Percentiles rank a stretch among this genome's conserved stretches.
Evolutionary conservation across 139 green algal genomes (phyloP).

Genomic region (Pleodorina starrii): DNA sequence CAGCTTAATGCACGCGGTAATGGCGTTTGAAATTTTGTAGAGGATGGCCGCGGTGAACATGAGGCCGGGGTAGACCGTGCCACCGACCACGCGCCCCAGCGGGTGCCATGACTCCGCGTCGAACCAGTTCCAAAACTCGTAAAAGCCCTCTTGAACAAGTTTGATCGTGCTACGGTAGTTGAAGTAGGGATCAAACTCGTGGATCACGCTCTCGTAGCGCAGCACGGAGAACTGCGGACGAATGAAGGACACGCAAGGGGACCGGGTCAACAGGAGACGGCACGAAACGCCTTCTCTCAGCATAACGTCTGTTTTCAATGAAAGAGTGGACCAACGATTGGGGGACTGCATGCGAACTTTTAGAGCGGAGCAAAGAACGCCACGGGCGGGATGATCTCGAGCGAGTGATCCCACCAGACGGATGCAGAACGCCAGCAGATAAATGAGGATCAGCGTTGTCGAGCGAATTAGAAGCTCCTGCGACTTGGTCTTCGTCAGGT

Average conservation of each 20-base stretch:
- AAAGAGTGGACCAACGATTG: background rate
- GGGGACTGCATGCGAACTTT: background rate
- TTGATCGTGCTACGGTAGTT: constrained; percentile 83
- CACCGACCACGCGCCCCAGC: constrained; percentile 82
- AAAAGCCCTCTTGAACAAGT: constrained; percentile 62
- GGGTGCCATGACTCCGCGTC: constrained; percentile 84
- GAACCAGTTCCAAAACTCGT: constrained; percentile 85
- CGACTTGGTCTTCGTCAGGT: constrained; percentile 53
- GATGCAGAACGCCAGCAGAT: constrained; percentile 75
- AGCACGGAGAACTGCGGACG: constrained; percentile 68
- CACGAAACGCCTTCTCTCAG: background rate
- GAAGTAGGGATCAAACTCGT: constrained; percentile 89
- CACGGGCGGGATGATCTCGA: constrained; percentile 13
- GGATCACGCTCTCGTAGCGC: constrained; percentile 79
- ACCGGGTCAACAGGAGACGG: background rate
- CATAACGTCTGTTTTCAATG: too few relatives aligned
- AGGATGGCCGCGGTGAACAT: constrained; percentile 75
- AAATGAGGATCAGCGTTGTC: constrained; percentile 64
- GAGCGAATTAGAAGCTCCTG: constrained; percentile 74
- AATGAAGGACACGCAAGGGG: background rate
- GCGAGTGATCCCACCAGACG: constrained; percentile 62
- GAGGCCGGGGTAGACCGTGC: constrained; percentile 85
- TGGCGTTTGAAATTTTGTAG: constrained; percentile 28
- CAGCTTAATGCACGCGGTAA: constrained; percentile 58
- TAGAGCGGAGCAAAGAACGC: background rate